Base-by-base conservation (phyloP, 176 grass and related monocot species). In the Rhynchospora pubera region DNA sequence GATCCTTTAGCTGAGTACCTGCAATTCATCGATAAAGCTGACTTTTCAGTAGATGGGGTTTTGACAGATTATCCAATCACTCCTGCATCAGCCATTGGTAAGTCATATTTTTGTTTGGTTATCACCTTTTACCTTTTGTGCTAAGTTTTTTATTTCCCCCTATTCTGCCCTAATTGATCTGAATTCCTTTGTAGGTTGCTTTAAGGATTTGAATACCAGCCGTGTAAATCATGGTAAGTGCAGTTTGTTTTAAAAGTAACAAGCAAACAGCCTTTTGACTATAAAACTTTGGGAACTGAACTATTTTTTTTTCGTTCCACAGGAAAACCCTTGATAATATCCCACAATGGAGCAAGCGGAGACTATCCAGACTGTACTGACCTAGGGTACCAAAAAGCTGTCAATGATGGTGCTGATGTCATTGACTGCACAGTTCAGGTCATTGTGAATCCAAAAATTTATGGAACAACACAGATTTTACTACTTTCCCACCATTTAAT, bases 391-490 rank as follows among this genome's bases (percentile, higher is more conserved):
- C 30, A 32, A 8, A 84, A 85, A 82, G 94, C 94, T 18, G 79
- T 90, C 57, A 30, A 63, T 23, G 94, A 90, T 55, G 91, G 91
- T 30, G 95, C 95, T 30, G 90, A 98, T 89, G 13, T 94, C 26
- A 98, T 98, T 67, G 95, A 98, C 78, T 98, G 95, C 79, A 62
- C 78, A 45, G 78, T 98, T 89, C 92, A 94, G 91, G 76, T 98
- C 26, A 91, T 85, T 50, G 56, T 53, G 52, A 75, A 53, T 53
- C 3, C 45, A 26, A 75, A 15, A 51, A 2, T 24, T 73, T 9
- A 9, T 23, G 69, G 43, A 73, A 22, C 19, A 50, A 6, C 51
- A 51, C 10, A 50, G 24, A 50, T 2, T 73, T 73, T 50, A 6
- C 30, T 73, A 51, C 3, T 45, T 45, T 69, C 9, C 23, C 16